Conservation (phyloP, 257 asterid genomes). For the Catharanthus roseus region DNA sequence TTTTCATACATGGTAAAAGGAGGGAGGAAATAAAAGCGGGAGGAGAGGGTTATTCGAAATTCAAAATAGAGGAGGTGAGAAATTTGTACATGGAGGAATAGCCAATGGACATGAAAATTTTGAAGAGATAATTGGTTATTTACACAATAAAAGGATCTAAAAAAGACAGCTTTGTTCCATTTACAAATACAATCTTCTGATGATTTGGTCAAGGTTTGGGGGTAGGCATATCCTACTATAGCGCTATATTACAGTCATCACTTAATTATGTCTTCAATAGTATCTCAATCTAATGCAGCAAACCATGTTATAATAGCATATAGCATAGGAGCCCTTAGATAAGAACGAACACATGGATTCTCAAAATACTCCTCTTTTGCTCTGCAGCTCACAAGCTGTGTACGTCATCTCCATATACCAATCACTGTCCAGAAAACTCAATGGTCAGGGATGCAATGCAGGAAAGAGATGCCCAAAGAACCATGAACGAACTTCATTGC, state of each 20-base stretch:
- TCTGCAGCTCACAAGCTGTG: not conserved
- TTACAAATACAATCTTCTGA: not conserved
- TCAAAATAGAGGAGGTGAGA: too few relatives aligned
- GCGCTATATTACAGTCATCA: not conserved
- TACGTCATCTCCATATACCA: not conserved
- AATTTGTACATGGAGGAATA: too few relatives aligned
- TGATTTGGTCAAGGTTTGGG: too few relatives aligned
- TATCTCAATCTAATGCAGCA: not conserved
- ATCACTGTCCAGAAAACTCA: slow-evolving; percentile 15
- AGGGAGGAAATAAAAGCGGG: too few relatives aligned
- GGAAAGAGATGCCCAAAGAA: not conserved
- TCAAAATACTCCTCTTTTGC: not conserved
- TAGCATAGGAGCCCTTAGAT: not conserved
- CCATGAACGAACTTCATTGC: not conserved
- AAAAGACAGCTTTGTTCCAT: not conserved
- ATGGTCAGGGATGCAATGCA: not conserved
- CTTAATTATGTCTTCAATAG: not conserved
- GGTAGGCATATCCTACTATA: not conserved
- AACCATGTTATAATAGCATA: not conserved
- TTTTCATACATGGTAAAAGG: too few relatives aligned
- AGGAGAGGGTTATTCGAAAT: too few relatives aligned
- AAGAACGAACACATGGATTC: not conserved
- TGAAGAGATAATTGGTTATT: not conserved
- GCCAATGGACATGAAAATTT: not conserved
- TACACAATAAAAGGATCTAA: not conserved